Conservation (phyloP, 768 basidiomycete genomes). For the Tubosaeta brunneosetosa region DNA sequence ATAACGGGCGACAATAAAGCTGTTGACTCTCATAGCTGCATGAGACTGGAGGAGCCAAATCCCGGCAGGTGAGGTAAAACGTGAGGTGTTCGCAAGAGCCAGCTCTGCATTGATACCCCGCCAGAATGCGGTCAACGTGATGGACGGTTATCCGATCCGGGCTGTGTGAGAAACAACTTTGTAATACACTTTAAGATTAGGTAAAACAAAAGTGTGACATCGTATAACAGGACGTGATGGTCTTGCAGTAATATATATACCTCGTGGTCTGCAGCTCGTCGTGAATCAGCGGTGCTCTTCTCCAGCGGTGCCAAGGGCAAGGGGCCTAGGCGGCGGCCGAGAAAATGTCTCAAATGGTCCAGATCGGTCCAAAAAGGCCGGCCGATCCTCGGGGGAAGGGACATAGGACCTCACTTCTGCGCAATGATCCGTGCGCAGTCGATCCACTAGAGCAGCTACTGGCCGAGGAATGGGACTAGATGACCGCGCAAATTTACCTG, state of each 20-base stretch:
- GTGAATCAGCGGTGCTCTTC: slow-evolving; percentile 9
- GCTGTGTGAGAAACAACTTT: slow-evolving; percentile 16
- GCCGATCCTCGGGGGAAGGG: slow-evolving; percentile 27
- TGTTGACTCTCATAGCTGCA: slow-evolving; percentile 32
- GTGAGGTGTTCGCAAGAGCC: slow-evolving; percentile 2
- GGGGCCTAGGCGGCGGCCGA: slow-evolving; percentile 31
- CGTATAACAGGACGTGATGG: slow-evolving; percentile 1
- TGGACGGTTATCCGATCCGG: slow-evolving; percentile 3
- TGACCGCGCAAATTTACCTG: slow-evolving; percentile 14
- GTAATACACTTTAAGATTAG: too few species aligned
- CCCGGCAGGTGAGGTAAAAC: slow-evolving; percentile 15
- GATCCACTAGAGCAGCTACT: slow-evolving; percentile 39
- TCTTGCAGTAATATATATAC: slow-evolving; percentile 21
- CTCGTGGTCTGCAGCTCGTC: background rate
- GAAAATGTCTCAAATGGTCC: slow-evolving; percentile 35
- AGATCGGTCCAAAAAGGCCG: slow-evolving; percentile 8
- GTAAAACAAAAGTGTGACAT: too few species aligned
- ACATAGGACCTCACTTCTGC: slow-evolving; percentile 62
- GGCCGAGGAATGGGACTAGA: slow-evolving; percentile 28
- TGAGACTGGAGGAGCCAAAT: slow-evolving; percentile 13
- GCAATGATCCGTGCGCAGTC: slow-evolving; percentile 52
- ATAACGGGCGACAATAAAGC: slow-evolving; percentile 52
- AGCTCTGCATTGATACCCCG: background rate
- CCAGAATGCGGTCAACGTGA: slow-evolving; percentile 3
- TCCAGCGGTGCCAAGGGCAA: slow-evolving; percentile 1